Conservation (phyloP, 352 stramenopile genomes). For the Phytophthora podocarpi region DNA sequence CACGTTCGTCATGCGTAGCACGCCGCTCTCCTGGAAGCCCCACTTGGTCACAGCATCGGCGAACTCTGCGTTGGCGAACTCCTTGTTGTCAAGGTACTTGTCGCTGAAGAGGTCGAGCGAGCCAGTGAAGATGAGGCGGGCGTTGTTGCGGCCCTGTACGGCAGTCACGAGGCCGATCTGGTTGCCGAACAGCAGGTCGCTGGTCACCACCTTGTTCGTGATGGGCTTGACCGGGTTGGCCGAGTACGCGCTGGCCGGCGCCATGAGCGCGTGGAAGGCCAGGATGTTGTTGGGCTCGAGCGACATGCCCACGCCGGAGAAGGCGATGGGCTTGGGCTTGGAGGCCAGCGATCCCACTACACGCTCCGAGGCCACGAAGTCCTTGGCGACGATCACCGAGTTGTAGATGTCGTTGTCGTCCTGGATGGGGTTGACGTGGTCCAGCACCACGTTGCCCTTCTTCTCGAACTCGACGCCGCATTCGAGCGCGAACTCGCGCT, state of each 20-base stretch:
- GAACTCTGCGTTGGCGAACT: constrained; percentile 81
- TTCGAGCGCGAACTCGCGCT: constrained; percentile 86
- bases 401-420: constrained; percentile 78
- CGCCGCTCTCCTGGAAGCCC: constrained; percentile 88
- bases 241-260: constrained; percentile 84
- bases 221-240: constrained; percentile 78
- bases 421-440: constrained; percentile 78
- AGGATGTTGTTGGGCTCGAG: constrained; percentile 86
- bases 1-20: constrained; percentile 89
- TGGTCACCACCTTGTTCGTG: constrained; percentile 58
- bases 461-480: constrained; percentile 90
- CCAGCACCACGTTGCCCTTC: constrained; percentile 87
- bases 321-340: constrained; percentile 77
- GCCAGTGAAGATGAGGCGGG: constrained; percentile 85
- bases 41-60: constrained; percentile 78
- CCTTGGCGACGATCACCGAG: constrained; percentile 66
- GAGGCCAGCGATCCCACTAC: constrained; percentile 61
- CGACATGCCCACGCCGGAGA: constrained; percentile 80
- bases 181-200: constrained; percentile 73
- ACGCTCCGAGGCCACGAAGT: constrained; percentile 72
- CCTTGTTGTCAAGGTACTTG: constrained; percentile 69
- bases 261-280: constrained; percentile 79
- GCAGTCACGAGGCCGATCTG: constrained; percentile 84
- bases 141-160: constrained; percentile 92
- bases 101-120: constrained; percentile 91